Evolutionary conservation across 495 filamentous ascomycete species (phyloP).

Genomic region (Aspergillus nidulans): DNA sequence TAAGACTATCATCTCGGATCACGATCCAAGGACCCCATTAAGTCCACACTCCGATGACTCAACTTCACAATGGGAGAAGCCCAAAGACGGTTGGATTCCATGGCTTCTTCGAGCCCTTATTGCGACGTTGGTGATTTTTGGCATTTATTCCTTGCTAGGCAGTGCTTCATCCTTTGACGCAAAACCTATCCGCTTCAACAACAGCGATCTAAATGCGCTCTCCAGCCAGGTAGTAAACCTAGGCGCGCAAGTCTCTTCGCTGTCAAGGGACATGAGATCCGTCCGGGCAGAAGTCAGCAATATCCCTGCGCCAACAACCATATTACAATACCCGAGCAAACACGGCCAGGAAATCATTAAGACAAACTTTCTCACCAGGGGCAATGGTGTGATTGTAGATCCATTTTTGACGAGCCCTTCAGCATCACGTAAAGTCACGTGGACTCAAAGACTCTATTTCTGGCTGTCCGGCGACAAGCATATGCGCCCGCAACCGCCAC

Average conservation of each 20-base stretch:
- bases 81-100: neutral
- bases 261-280: slow-evolving; percentile 32
- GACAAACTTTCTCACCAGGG: slow-evolving; percentile 36
- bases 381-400: slow-evolving; percentile 34
- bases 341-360: slow-evolving; percentile 15
- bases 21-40: too few relatives aligned
- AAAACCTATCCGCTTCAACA: slow-evolving; percentile 14
- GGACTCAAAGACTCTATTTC: slow-evolving; percentile 6
- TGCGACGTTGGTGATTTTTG: neutral
- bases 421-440: slow-evolving; percentile 8
- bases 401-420: slow-evolving; percentile 33
- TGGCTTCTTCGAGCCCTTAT: neutral
- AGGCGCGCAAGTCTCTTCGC: slow-evolving; percentile 30
- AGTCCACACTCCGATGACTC: neutral
- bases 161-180: neutral
- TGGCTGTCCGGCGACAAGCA: neutral
- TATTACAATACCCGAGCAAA: neutral
- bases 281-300: slow-evolving; percentile 24
- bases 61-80: neutral
- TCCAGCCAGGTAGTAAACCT: slow-evolving; percentile 30
- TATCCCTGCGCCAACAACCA: slow-evolving; percentile 19
- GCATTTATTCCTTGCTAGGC: neutral
- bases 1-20: slow-evolving; percentile 26
- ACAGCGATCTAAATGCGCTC: slow-evolving; percentile 23
- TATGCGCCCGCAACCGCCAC: slow-evolving; percentile 18